phyloP scores from a whole-genome alignment of 1,139 yeast genomes.

The Saccharomyces hybrid region DNA sequence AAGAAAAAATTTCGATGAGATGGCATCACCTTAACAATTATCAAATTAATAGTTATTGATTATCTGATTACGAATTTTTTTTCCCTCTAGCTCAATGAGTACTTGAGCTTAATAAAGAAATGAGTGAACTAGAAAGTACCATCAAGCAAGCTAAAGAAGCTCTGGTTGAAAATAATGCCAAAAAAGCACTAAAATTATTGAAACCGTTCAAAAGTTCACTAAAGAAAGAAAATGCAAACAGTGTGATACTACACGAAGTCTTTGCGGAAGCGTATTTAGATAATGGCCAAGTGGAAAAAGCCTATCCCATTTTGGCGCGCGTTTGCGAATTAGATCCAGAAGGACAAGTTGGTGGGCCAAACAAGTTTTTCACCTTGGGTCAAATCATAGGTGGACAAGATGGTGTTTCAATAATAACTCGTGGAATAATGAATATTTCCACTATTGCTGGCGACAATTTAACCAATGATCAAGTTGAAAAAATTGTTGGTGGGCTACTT shows the following conservation, averaged over 20 bases:
- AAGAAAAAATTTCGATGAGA: background rate
- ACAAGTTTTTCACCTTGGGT: conserved; percentile 83
- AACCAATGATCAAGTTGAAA: conserved; percentile 33
- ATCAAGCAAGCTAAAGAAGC: conserved; percentile 33
- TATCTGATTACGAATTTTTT: too few relatives aligned
- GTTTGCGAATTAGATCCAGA: conserved; percentile 66
- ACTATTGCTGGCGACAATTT: conserved; percentile 25
- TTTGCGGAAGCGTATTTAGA: conserved; percentile 77
- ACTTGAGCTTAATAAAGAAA: conserved; percentile 2
- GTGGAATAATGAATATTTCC: conserved; percentile 50
- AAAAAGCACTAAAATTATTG: conserved; percentile 37
- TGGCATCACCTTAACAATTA: background rate
- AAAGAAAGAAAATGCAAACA: conserved; percentile 25
- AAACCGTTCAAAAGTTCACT: conserved; percentile 30
- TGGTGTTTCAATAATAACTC: conserved; percentile 57
- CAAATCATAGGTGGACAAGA: conserved; percentile 80
- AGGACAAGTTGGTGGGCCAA: conserved; percentile 54
- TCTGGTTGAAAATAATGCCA: conserved; percentile 34
- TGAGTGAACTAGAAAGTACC: conserved; percentile 15
- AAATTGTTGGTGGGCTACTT: conserved; percentile 67
- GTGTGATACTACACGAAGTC: conserved; percentile 36
- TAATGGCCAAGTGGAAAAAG: conserved; percentile 67
- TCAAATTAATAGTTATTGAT: background rate
- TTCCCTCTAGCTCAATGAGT: too few relatives aligned
- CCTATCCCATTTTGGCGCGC: conserved; percentile 54